These are phyloP conservation scores for Arctium lappa DNA, from an alignment of 129 eudicot species.

Conservation along the genomic window DNA sequence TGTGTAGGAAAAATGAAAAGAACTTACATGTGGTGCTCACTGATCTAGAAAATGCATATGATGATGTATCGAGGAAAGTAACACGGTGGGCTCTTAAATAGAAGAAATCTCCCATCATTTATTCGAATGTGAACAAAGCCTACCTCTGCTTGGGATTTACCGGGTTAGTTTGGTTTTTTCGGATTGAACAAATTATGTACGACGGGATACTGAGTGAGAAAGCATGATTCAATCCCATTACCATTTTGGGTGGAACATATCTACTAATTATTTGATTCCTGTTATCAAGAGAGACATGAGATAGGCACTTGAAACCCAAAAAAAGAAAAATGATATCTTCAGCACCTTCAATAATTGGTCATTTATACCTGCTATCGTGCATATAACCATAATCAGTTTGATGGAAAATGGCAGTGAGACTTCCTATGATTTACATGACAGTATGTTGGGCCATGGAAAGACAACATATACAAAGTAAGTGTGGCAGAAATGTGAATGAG, in stretches of 20 bases:
- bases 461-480: too few relatives aligned
- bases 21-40: not conserved
- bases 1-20: not conserved
- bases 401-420: not conserved
- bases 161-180: too few relatives aligned
- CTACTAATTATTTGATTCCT: not conserved
- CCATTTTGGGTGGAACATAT: not conserved
- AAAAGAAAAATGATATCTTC: not conserved
- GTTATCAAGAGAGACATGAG: slow-evolving; percentile 1
- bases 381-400: not conserved
- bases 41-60: not conserved
- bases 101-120: not conserved
- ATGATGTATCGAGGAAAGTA: not conserved
- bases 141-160: too few relatives aligned
- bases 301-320: not conserved
- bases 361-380: not conserved
- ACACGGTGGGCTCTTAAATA: not conserved
- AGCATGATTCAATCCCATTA: not conserved
- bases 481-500: too few relatives aligned
- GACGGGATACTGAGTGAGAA: not conserved
- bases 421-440: too few relatives aligned
- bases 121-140: not conserved
- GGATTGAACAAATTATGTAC: not conserved
- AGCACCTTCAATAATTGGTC: not conserved
- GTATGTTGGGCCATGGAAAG: too few relatives aligned